Evolutionary conservation across 768 basidiomycete genomes (phyloP).

Genomic region (Xerocomus spinulosus): DNA sequence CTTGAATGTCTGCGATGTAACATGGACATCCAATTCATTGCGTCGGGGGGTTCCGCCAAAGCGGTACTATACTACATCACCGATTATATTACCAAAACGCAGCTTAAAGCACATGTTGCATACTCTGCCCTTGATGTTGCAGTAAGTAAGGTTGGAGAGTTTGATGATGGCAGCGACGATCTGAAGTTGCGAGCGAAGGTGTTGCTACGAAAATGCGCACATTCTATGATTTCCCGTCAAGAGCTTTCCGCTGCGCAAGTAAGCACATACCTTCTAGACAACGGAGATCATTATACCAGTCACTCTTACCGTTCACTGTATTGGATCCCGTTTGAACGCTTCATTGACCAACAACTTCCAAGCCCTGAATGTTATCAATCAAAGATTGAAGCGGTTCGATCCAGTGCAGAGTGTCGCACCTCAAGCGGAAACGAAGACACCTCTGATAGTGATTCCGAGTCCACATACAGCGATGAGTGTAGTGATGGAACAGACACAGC

Average conservation of each 20-base stretch:
- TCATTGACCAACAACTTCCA: not conserved
- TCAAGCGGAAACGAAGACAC: too few species aligned
- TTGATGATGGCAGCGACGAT: too few species aligned
- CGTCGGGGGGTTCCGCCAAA: slow-evolving; percentile 26
- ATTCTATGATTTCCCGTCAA: slow-evolving; percentile 18
- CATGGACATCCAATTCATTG: too few species aligned
- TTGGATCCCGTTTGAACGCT: not conserved
- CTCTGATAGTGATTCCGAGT: too few species aligned
- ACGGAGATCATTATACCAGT: slow-evolving; percentile 19
- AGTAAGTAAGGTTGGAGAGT: not conserved
- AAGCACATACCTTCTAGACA: slow-evolving; percentile 24
- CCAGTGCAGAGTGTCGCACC: too few species aligned
- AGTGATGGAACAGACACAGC: too few species aligned
- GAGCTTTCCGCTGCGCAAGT: slow-evolving; percentile 31
- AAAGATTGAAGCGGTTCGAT: too few species aligned
- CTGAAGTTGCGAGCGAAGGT: not conserved
- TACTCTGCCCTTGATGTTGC: not conserved
- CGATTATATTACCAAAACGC: slow-evolving; percentile 34
- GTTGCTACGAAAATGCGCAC: slow-evolving; percentile 5
- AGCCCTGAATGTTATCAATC: not conserved
- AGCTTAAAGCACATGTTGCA: not conserved
- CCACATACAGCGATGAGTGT: too few species aligned
- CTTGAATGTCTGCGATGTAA: too few species aligned
- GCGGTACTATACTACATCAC: slow-evolving; percentile 32
- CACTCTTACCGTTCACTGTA: not conserved